Conservation (phyloP, 148 eudicot genomes). For the Euryodendron excelsum region DNA sequence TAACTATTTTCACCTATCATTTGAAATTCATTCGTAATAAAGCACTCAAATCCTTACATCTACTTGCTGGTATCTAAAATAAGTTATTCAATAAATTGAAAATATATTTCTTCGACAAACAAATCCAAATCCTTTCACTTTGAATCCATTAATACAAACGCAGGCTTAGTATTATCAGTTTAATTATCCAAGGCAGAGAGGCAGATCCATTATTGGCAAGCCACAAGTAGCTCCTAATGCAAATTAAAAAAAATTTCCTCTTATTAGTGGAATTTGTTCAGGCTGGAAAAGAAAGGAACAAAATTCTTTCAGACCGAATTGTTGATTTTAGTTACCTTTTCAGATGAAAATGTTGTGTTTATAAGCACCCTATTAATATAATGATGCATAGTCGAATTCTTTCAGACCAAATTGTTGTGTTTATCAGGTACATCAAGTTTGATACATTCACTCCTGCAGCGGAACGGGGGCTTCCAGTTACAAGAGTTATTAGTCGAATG, state of each 20-base stretch:
- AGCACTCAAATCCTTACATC: too few relatives aligned
- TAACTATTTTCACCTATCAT: too few relatives aligned
- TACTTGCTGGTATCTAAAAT: too few relatives aligned
- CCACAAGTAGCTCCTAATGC: not conserved
- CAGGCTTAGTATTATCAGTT: not conserved
- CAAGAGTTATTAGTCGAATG: constrained; percentile 92
- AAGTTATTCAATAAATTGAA: too few relatives aligned
- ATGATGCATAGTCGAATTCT: constrained; percentile 14
- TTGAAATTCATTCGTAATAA: too few relatives aligned
- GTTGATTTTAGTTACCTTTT: not conserved
- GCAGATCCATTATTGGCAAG: not conserved
- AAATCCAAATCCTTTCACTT: too few relatives aligned
- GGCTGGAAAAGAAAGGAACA: not conserved
- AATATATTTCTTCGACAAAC: too few relatives aligned
- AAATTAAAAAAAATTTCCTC: not conserved
- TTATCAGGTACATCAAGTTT: constrained; percentile 86
- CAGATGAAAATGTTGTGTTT: not conserved
- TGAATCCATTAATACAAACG: too few relatives aligned
- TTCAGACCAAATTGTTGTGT: too few relatives aligned
- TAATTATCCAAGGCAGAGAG: not conserved
- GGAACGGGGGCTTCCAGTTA: constrained; percentile 91
- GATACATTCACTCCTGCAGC: constrained; percentile 99
- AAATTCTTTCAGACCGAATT: not conserved
- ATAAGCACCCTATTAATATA: constrained; percentile 8
- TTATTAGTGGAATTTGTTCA: not conserved